Evolutionary conservation across 2,329 filamentous ascomycete species (phyloP), one percentile per base, ranked within the genome.

Genomic region (Grosmannia serpens): DNA sequence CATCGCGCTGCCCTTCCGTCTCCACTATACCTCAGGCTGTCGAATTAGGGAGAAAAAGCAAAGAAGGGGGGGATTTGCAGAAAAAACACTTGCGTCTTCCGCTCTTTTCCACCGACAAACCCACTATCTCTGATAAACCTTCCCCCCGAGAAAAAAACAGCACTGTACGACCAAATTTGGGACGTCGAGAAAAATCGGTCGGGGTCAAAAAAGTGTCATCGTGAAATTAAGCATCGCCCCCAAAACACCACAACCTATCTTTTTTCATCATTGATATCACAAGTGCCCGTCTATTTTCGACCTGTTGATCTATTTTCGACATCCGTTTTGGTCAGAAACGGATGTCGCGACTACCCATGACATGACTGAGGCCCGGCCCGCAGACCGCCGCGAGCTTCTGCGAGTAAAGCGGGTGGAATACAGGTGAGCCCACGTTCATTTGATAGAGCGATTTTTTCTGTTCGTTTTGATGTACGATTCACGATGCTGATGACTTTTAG

Each of bases 361-460:
- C 80, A 86, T 86, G 83, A 85, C 77, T 82, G 81, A 85, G 81
- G 82, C 84, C 78, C 81, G 77, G 75, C 77, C 77, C 74, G 76
- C 79, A 79, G 82, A 85, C 77, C 77, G 81, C 75, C 78, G 78
- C 74, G 81, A 77, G 77, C 79, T 84, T 76, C 79, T 86, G 77
- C 80, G 80, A 78, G 79, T 75, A 70, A 85, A 83, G 76, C 79
- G 77, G 73, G 77, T 76, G 74, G 79, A 84, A 75, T 78, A 77
- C 72, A 82, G 77, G 83, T 85, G 67, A 75, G 78, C 75, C 59
- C 62, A 60, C 61, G 65, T 64, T 68, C 70, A 72, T 62, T 65
- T 58, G 71, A 78, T 73, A 76, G 76, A 73, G 74, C 73, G 64
- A 65, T 69, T 70, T 77, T 75, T 75, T 76, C 73, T 75, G 75